These are phyloP conservation scores for Discostella stelligeroides DNA, from an alignment of 108 stramenopile genomes.

Conservation along the genomic window DNA sequence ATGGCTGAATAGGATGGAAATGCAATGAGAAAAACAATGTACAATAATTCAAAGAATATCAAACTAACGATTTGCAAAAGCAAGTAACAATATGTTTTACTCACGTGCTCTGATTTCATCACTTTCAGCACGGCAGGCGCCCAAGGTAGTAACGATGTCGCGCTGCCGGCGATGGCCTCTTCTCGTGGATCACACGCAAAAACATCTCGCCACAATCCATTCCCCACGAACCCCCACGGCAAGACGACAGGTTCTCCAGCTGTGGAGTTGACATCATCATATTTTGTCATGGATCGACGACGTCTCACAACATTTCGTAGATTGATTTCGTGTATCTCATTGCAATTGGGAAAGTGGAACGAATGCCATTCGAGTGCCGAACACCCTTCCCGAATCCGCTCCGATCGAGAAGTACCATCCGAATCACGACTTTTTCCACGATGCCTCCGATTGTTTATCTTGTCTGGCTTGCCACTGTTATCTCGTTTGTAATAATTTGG, in stretches of 20 bases:
- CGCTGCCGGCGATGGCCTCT: slow-evolving; percentile 6
- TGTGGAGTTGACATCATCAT: too few relatives aligned
- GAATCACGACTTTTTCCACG: background rate
- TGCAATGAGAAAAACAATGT: background rate
- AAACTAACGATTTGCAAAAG: too few relatives aligned
- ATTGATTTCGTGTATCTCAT: slow-evolving; percentile 79
- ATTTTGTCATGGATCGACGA: background rate
- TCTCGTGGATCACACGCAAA: slow-evolving; percentile 58
- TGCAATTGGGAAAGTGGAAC: slow-evolving; percentile 67
- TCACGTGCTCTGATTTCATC: slow-evolving; percentile 75
- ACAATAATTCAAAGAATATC: background rate
- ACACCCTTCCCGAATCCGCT: slow-evolving; percentile 43
- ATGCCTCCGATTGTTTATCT: slow-evolving; percentile 1
- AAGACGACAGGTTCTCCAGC: too few relatives aligned
- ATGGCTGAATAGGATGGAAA: slow-evolving; percentile 2
- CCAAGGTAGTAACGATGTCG: background rate
- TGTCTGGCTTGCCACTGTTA: slow-evolving; percentile 23
- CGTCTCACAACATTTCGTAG: slow-evolving; percentile 32
- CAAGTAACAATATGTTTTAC: too few relatives aligned
- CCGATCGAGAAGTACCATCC: slow-evolving; percentile 11
- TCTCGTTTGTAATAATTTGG: slow-evolving; percentile 10
- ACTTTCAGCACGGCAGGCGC: slow-evolving; percentile 69
- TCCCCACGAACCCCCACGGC: slow-evolving; percentile 57
- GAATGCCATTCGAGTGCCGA: slow-evolving; percentile 60
- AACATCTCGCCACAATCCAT: slow-evolving; percentile 77